Base-by-base conservation (phyloP, 1,139 yeast genomes). In the Protomyces pachydermus region DNA sequence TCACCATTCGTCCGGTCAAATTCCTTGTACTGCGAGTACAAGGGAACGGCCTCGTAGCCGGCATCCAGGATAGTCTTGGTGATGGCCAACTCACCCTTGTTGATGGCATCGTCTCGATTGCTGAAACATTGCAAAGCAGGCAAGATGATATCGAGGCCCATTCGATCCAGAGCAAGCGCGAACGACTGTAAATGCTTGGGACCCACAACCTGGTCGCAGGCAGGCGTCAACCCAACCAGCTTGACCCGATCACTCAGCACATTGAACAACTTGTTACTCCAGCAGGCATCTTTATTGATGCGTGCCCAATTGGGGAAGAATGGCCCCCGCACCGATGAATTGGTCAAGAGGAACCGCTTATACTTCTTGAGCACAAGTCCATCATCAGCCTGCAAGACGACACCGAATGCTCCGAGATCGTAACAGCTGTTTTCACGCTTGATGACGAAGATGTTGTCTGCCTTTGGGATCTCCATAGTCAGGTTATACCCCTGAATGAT, bases 241-340 rank as follows among this genome's bases (percentile, higher is more conserved):
- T 51, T 50, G 46, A 54, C 52, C 16, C 28, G 28, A 12, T 51
- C 61, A 14, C 25, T 34, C n/a, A 57, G 51, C n/a, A 25, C 38
- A 14, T 25, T 8, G 37, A 46, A 39, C 2, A 50, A 50, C 23
- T 48, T 51, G 39, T 57, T 48, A n/a, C 45, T 37, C 61, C 61
- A 57, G 56, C 61, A 57, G 6, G 45, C 32, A n/a, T 23, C n/a
- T 4, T 37, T 37, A 8, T 34, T 14, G n/a, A 10, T 57, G n/a
- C 56, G 55, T 6, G 56, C 50, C 61, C 61, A 57, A 37, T 32
- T 46, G 18, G 61, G 61, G 51, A 57, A 23, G 56, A 57, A 57
- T 2, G 61, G 61, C n/a, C 61, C 61, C 0, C 61, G 48, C 16
- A 57, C 39, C 8, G 50, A 35, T 8, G 61, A 16, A 37, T 57